Conservation (phyloP, 805 yeast species). For the Candida endomychidarum region DNA sequence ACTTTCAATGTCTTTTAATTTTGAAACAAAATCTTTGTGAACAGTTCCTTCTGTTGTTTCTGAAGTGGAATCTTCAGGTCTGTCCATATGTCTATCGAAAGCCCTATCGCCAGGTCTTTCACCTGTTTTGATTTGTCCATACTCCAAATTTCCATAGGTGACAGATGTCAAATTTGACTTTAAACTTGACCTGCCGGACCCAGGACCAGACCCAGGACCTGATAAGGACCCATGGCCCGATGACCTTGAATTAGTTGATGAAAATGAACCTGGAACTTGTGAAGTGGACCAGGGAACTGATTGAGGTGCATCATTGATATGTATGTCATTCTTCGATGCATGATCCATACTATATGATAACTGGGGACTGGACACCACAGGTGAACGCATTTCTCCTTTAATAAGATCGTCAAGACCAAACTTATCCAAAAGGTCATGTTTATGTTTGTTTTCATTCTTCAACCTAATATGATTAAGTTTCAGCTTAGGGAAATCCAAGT, state of each 20-base stretch:
- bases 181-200: background rate
- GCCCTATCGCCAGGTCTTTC: too few relatives aligned
- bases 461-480: slow-evolving; percentile 31
- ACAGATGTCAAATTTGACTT: slow-evolving; percentile 1
- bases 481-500: slow-evolving; percentile 41
- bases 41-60: background rate
- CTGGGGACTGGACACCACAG: background rate
- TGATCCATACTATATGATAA: too few relatives aligned
- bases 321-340: too few relatives aligned
- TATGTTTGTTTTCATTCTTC: slow-evolving; percentile 29
- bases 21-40: slow-evolving; percentile 4
- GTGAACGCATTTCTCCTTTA: background rate
- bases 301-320: too few relatives aligned
- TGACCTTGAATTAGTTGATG: slow-evolving; percentile 2
- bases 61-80: too few relatives aligned
- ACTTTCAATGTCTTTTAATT: slow-evolving; percentile 8
- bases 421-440: slow-evolving; percentile 10
- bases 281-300: slow-evolving; percentile 15
- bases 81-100: too few relatives aligned
- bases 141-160: slow-evolving; percentile 2
- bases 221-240: too few relatives aligned
- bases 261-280: background rate
- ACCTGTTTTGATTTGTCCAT: too few relatives aligned
- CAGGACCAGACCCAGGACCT: slow-evolving; percentile 1
- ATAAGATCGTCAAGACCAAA: slow-evolving; percentile 1